These are phyloP conservation scores for Monosporascus ibericus DNA, from an alignment of 2,329 filamentous ascomycete genomes.

Conservation along the genomic window DNA sequence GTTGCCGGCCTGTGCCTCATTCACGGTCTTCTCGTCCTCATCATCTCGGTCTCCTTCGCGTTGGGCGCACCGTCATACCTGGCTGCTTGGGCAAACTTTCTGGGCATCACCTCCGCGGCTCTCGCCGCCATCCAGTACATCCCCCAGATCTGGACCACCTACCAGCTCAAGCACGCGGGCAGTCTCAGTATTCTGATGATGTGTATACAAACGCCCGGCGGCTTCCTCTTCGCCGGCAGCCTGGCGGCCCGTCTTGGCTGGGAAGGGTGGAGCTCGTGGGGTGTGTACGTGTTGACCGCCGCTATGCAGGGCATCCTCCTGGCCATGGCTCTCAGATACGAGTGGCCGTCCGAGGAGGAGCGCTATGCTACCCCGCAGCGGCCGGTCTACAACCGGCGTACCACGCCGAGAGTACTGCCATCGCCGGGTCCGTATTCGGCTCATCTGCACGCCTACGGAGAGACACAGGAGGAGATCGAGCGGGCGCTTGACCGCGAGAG, in stretches of 20 bases:
- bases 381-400: constrained; percentile 25
- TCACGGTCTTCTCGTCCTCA: constrained; percentile 66
- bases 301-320: constrained; percentile 77
- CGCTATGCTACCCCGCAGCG: constrained; percentile 15
- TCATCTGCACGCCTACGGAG: constrained; percentile 27
- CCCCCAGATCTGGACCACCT: constrained; percentile 92
- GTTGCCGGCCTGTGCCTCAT: constrained; percentile 68
- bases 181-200: constrained; percentile 96
- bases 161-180: constrained; percentile 75
- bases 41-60: constrained; percentile 64
- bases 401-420: constrained; percentile 25
- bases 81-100: constrained; percentile 73
- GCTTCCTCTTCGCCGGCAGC: constrained; percentile 82
- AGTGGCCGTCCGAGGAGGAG: constrained; percentile 32
- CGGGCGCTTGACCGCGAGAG: constrained; percentile 26
- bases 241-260: constrained; percentile 72
- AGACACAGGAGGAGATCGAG: constrained; percentile 29
- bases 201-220: constrained; percentile 93
- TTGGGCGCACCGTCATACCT: constrained; percentile 58
- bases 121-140: constrained; percentile 88
- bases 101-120: constrained; percentile 72
- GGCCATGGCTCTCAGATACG: constrained; percentile 72
- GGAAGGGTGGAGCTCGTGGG: constrained; percentile 92
- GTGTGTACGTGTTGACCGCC: constrained; percentile 83
- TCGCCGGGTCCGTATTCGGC: constrained; percentile 28